A percentile compares a stretch with the other conserved stretches of the same genome.
phyloP scores from a whole-genome alignment of 1,284 basidiomycete species.

The Sporisorium iseilematis-ciliati region DNA sequence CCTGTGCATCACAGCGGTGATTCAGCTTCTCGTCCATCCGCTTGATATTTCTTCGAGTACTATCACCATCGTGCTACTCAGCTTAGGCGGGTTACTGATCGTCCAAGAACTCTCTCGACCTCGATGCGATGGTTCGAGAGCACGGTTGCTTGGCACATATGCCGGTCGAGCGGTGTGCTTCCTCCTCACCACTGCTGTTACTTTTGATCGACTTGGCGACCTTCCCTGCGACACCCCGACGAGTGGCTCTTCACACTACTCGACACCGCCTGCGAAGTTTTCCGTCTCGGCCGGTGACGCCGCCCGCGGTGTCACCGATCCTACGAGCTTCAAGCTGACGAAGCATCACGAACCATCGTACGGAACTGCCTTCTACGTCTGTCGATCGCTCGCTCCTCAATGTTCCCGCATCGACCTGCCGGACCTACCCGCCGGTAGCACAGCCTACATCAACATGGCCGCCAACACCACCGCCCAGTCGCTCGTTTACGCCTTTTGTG shows the following conservation, averaged over 20 bases:
- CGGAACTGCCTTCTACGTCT: constrained; percentile 30
- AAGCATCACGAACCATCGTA: constrained; percentile 3
- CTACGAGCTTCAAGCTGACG: neutral
- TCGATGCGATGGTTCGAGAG: neutral
- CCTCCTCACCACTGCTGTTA: constrained; percentile 7
- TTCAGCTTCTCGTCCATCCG: constrained; percentile 25
- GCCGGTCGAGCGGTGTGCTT: constrained; percentile 7
- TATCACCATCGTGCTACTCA: constrained; percentile 6
- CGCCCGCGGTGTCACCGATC: neutral
- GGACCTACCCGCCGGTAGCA: constrained; percentile 1
- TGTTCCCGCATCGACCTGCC: constrained; percentile 13
- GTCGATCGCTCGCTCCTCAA: constrained; percentile 19
- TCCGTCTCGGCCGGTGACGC: constrained; percentile 5
- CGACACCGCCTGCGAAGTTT: constrained; percentile 16
- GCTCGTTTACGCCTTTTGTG: constrained; percentile 6
- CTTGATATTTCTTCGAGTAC: constrained; percentile 5
- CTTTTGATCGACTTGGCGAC: constrained; percentile 16
- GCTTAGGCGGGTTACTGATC: constrained; percentile 1
- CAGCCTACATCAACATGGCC: constrained; percentile 13
- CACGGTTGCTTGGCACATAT: constrained; percentile 4
- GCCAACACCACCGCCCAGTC: constrained; percentile 1
- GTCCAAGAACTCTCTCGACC: constrained; percentile 8
- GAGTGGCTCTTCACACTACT: neutral
- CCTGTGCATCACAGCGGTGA: neutral
- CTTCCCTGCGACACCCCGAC: constrained; percentile 10